These are phyloP conservation scores for Paracorniculantispora psalliotae DNA, from an alignment of 2,329 filamentous ascomycete species.

Conservation along the genomic window DNA sequence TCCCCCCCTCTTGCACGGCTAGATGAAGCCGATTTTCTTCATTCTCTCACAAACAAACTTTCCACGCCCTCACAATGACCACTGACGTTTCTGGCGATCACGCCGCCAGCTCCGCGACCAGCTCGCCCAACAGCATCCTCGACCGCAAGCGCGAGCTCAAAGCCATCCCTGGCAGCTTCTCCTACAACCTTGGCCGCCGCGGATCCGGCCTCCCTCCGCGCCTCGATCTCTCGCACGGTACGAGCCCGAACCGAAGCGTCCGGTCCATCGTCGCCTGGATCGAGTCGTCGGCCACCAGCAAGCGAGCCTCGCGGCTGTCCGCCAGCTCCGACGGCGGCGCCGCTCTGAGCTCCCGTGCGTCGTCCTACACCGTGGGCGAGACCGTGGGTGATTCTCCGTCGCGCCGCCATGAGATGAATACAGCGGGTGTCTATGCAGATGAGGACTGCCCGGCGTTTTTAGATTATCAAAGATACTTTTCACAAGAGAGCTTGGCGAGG, in stretches of 20 bases:
- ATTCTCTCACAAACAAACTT: neutral
- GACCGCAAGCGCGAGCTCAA: slow-evolving; percentile 13
- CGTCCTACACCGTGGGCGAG: neutral
- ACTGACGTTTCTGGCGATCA: neutral
- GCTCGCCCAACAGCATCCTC: slow-evolving; percentile 7
- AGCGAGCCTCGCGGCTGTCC: neutral
- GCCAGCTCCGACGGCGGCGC: neutral
- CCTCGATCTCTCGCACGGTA: neutral
- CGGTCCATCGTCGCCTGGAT: slow-evolving; percentile 29
- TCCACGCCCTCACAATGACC: neutral
- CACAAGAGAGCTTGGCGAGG: slow-evolving; percentile 24
- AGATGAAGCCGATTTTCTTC: neutral
- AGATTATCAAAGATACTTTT: slow-evolving; percentile 29
- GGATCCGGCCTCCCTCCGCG: slow-evolving; percentile 7
- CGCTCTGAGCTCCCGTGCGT: neutral
- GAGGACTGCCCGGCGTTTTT: slow-evolving; percentile 29
- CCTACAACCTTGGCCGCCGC: slow-evolving; percentile 23
- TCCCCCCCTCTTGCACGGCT: too few relatives aligned
- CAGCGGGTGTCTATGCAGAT: slow-evolving; percentile 18
- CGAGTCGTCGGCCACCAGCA: slow-evolving; percentile 18
- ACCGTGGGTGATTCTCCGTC: neutral
- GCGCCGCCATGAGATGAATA: neutral
- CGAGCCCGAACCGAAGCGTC: slow-evolving; percentile 21
- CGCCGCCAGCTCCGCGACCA: neutral
- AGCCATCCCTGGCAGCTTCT: slow-evolving; percentile 25